Percentiles rank a stretch among this genome's conserved stretches.
Conservation (phyloP, 2,329 filamentous ascomycete species). For the Corinectria fuckeliana region DNA sequence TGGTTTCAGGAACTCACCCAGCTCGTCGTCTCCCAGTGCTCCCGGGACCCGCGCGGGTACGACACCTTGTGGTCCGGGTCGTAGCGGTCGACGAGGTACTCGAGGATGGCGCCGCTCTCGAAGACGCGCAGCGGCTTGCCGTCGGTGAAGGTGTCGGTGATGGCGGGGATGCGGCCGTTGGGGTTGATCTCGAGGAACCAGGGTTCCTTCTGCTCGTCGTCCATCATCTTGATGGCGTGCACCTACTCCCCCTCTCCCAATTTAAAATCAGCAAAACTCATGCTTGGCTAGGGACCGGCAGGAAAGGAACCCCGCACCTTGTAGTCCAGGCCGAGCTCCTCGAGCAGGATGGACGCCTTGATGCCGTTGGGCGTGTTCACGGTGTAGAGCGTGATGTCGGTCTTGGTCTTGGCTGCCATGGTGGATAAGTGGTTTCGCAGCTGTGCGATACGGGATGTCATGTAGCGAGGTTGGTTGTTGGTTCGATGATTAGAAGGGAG, state of each 20-base stretch:
- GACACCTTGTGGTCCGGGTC: slow-evolving; percentile 83
- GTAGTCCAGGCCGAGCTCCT: slow-evolving; percentile 86
- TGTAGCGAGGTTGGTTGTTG: slow-evolving; percentile 12
- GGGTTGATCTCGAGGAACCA: slow-evolving; percentile 95
- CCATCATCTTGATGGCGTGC: slow-evolving; percentile 72
- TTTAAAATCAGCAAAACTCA: no score
- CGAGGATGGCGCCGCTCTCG: slow-evolving; percentile 82
- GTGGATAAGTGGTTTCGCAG: slow-evolving; percentile 37
- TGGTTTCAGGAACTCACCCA: no score
- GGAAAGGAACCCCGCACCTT: slow-evolving; percentile 59
- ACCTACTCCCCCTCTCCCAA: no score
- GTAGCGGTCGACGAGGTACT: slow-evolving; percentile 84
- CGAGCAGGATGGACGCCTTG: slow-evolving; percentile 85
- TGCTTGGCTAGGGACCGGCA: no score
- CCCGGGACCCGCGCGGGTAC: slow-evolving; percentile 73
- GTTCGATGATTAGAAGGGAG: no score
- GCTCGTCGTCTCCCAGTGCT: slow-evolving; percentile 80
- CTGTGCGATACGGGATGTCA: slow-evolving; percentile 37
- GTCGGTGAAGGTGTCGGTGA: slow-evolving; percentile 80
- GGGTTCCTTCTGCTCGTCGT: slow-evolving; percentile 80
- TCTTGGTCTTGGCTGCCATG: slow-evolving; percentile 43
- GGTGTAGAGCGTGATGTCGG: slow-evolving; percentile 83
- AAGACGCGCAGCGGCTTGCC: slow-evolving; percentile 78
- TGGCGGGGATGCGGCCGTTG: slow-evolving; percentile 87
- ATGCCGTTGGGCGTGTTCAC: slow-evolving; percentile 86